Conservation (phyloP, 202 grass and related monocot genomes). For the Panicum hallii region DNA sequence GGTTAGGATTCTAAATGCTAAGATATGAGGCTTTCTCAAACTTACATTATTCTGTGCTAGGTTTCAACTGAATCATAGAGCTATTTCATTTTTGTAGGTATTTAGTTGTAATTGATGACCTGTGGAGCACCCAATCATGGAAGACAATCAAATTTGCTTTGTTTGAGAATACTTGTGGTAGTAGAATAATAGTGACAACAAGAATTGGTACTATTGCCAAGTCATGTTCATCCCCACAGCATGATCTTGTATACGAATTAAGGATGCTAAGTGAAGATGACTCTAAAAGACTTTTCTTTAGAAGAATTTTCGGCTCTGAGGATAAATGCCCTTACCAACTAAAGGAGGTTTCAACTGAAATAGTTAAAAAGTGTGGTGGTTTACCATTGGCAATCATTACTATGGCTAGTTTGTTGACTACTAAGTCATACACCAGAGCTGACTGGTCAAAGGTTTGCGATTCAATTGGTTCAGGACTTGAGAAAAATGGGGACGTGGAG, state of each 20-base stretch:
- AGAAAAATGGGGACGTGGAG: constrained; percentile 45
- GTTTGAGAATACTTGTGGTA: constrained; percentile 43
- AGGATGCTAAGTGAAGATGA: constrained; percentile 42
- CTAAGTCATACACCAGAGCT: constrained; percentile 36
- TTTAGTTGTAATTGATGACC: constrained; percentile 52
- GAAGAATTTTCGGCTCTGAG: constrained; percentile 51
- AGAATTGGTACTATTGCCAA: constrained; percentile 54
- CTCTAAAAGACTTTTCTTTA: constrained; percentile 56
- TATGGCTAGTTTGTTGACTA: constrained; percentile 55
- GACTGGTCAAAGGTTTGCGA: constrained; percentile 45
- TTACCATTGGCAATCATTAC: constrained; percentile 61
- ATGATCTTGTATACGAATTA: constrained; percentile 47
- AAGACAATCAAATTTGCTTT: constrained; percentile 49
- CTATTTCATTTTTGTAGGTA: constrained; percentile 45
- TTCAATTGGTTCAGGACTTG: constrained; percentile 56
- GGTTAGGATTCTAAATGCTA: neutral
- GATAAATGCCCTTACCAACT: constrained; percentile 47
- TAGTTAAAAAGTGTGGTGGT: constrained; percentile 57
- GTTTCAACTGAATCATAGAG: neutral
- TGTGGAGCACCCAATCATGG: constrained; percentile 56
- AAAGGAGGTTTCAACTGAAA: constrained; percentile 44
- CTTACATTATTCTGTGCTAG: neutral
- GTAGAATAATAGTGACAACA: constrained; percentile 55
- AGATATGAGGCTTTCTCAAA: neutral
- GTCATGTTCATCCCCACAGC: constrained; percentile 42